These are phyloP conservation scores for Fonsecaea erecta DNA, from an alignment of 2,329 filamentous ascomycete species.

Conservation along the genomic window DNA sequence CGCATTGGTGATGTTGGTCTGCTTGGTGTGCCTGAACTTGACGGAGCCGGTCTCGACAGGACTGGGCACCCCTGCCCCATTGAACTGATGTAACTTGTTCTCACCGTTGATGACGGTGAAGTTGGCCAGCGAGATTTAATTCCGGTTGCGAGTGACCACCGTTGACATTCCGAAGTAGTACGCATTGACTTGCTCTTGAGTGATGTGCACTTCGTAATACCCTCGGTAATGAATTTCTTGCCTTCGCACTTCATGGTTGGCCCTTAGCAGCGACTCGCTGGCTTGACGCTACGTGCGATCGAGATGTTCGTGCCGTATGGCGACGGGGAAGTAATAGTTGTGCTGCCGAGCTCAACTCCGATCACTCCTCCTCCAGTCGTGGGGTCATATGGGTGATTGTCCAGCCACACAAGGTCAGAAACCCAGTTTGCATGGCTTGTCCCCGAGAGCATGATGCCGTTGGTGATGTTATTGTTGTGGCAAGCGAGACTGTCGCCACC, in stretches of 20 bases:
- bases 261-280: conserved; percentile 50
- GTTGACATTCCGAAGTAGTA: conserved; percentile 68
- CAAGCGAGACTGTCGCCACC: conserved; percentile 31
- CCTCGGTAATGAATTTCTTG: conserved; percentile 74
- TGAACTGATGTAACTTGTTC: conserved; percentile 59
- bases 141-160: conserved; percentile 62
- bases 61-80: conserved; percentile 51
- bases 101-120: conserved; percentile 69
- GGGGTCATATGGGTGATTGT: conserved; percentile 58
- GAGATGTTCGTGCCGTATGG: conserved; percentile 65
- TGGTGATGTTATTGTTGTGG: conserved; percentile 68
- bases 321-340: conserved; percentile 66
- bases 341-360: conserved; percentile 69
- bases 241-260: conserved; percentile 72
- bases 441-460: conserved; percentile 74
- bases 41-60: conserved; percentile 50
- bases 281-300: conserved; percentile 57
- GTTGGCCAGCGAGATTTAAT: conserved; percentile 70
- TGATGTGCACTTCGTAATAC: conserved; percentile 69
- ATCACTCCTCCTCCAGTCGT: conserved; percentile 60
- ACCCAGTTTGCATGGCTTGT: conserved; percentile 72
- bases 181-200: conserved; percentile 62
- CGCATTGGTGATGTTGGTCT: conserved; percentile 44
- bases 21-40: conserved; percentile 41
- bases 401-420: conserved; percentile 63